phyloP scores from a whole-genome alignment of 1,284 basidiomycete genomes.

The Melanopsichium pennsylvanicum region DNA sequence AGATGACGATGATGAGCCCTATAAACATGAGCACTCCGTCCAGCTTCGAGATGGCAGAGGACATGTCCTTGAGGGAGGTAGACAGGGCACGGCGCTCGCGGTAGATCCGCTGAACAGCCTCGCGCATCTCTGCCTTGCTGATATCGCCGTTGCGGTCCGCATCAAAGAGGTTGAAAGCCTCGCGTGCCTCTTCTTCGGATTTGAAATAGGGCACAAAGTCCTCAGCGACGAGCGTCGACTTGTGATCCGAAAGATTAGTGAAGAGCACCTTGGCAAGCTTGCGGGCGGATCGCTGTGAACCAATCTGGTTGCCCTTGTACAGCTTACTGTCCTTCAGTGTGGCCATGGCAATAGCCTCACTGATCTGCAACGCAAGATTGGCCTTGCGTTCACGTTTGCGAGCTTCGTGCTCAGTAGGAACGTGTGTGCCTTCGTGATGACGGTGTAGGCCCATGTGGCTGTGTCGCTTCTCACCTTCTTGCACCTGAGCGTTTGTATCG shows the following conservation, averaged over 20 bases:
- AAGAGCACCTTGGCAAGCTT: conserved; percentile 79
- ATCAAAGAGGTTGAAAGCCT: conserved; percentile 80
- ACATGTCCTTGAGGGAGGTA: conserved; percentile 71
- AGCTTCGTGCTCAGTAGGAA: conserved; percentile 25
- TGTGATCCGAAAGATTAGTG: conserved; percentile 67
- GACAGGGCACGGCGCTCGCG: conserved; percentile 78
- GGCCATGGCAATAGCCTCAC: conserved; percentile 58
- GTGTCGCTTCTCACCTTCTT: conserved; percentile 11
- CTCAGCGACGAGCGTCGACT: conserved; percentile 69
- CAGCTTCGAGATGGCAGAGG: conserved; percentile 57
- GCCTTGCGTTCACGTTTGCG: conserved; percentile 35
- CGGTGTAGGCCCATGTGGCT: conserved; percentile 17
- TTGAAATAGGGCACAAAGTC: conserved; percentile 75
- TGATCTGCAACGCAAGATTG: conserved; percentile 55
- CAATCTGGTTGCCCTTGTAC: conserved; percentile 49
- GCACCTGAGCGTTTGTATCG: conserved; percentile 2
- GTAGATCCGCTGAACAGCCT: conserved; percentile 82
- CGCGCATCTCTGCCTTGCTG: conserved; percentile 80
- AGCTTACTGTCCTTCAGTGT: conserved; percentile 63
- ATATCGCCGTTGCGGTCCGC: conserved; percentile 85
- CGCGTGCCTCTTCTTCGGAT: conserved; percentile 75
- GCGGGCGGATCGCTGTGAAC: conserved; percentile 74
- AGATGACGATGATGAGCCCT: conserved; percentile 74
- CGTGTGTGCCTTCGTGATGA: conserved; percentile 13
- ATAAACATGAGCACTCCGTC: conserved; percentile 71